These are phyloP conservation scores for Stevia rebaudiana DNA, from an alignment of 140 eudicot species.

Conservation along the genomic window DNA sequence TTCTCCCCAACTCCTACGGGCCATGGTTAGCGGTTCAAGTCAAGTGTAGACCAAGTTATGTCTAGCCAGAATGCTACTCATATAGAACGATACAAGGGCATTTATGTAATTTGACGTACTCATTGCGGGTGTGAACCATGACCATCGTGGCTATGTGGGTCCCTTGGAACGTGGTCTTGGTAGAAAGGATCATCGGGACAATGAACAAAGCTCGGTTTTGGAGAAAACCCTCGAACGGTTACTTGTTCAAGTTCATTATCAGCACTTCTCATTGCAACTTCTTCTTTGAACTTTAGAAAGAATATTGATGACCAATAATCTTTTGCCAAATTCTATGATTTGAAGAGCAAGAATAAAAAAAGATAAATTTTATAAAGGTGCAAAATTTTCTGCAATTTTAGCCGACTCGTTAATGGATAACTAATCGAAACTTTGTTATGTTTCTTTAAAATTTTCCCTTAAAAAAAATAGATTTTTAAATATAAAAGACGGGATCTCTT, in stretches of 20 bases:
- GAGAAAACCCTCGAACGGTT: slow-evolving; percentile 51
- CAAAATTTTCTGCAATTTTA: too few species aligned
- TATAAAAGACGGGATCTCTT: too few species aligned
- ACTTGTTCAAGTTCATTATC: slow-evolving; percentile 51
- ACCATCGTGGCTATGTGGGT: slow-evolving; percentile 17
- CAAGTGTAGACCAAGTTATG: background rate
- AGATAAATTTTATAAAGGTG: background rate
- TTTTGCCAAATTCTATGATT: slow-evolving; percentile 60
- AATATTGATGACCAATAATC: slow-evolving; percentile 80
- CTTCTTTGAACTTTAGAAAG: slow-evolving; percentile 65
- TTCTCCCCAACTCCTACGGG: too few species aligned
- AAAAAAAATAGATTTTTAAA: too few species aligned
- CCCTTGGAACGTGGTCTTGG: slow-evolving; percentile 47
- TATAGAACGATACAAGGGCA: slow-evolving; percentile 1
- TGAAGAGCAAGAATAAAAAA: background rate
- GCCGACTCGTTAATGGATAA: too few species aligned
- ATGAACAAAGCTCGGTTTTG: slow-evolving; percentile 65
- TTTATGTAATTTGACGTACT: slow-evolving; percentile 1
- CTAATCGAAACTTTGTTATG: too few species aligned
- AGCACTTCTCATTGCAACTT: slow-evolving; percentile 38
- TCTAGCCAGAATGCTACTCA: background rate
- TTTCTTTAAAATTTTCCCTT: too few species aligned
- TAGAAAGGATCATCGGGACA: slow-evolving; percentile 78
- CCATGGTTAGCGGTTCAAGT: too few species aligned
- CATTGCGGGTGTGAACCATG: slow-evolving; percentile 21